Evolutionary conservation across 257 asterid species (phyloP), one percentile per base, ranked within the genome.

Genomic region (Gentiana straminea): DNA sequence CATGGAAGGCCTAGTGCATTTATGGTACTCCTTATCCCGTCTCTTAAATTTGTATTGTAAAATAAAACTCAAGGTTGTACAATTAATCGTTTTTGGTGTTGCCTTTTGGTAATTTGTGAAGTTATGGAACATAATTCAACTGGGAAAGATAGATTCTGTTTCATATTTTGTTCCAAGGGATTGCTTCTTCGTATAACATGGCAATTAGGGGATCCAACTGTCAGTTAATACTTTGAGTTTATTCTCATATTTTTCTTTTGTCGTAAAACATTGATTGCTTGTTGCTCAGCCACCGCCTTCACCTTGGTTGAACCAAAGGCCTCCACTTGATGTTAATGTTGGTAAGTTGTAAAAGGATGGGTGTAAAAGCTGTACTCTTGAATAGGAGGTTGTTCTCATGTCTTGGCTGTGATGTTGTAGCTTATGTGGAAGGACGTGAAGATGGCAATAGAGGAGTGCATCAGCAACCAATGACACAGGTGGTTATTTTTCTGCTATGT

Each of bases 311-410:
- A 82, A 71, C 70, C 96, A 81, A 69, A 84, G 95, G 80, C 94
- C 94, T 63, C 84, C 87, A 36, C 92, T 90, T 59, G 98, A 90
- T 70, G 98, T 86, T 70, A 90, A 90, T 70, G 85, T 84, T 52
- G 98, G 98, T 90, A 79, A 77, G 98, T 64, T 35, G 34, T 58
- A 37, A 43, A 72, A 33, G 4, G 43, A 13, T 9, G n/a, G 35
- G 32, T 15, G 33, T 35, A 35, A 9, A 13, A 52, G 67, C 38
- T 13, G 53, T 44, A 13, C n/a, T 57, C 32, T 50, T 7, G 8
- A 39, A 43, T 13, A 9, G 49, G 5, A 59, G 4, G 50, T 45
- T 10, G 0, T 55, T 32, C 5, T 54, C 51, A 57, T 50, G 4
- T 51, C 49, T 59, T 65, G 54, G 44, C 37, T 44, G 13, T 39